Evolutionary conservation across 1,284 basidiomycete species (phyloP), one percentile per base, ranked within the genome.

Genomic region (Limonomyces culmigenus): DNA sequence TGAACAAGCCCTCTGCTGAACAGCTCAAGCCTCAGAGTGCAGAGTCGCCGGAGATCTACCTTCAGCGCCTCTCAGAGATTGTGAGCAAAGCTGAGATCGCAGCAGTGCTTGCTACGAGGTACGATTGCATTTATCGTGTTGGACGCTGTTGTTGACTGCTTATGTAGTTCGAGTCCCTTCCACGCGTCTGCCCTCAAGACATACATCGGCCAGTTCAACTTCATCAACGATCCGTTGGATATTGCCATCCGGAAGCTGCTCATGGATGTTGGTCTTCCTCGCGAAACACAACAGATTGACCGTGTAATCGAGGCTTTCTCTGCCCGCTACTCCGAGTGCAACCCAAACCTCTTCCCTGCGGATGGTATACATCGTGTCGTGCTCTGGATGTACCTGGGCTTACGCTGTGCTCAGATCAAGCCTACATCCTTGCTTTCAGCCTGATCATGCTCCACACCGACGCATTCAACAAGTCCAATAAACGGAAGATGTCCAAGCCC

Each of bases 401-500:
- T 17, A 33, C 34, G 37, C 41, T 18, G 15, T n/a, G n/a, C 33
- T 36, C 38, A 88, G 92, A 97, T 50, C 87, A 95, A 49, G 83
- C 92, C 4, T 98, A 98, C 58, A 85, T 98, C 33, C 63, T 99
- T 30, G 87, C 93, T 11, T 99, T 98, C 58, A 96, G 93, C 46
- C 64, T 98, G 49, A 95, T 99, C 53, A 97, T 99, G 91, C 65
- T 99, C 32, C 92, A 97, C 52, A 98, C 95, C 10, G 93, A 98
- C 51, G 84, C 83, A 2, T 98, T 97, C 65, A 98, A 98, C 59
- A 87, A 81, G 56, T 89, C 87, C 45, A 97, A 96, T 58, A 96
- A 88, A 58, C 78, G 79, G 43, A 97, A 97, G 61, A 98, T 99
- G 95, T 77, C 81, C 21, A 95, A 92, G 52, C 63, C 73, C 2